Percentiles rank a stretch among this genome's conserved stretches.
Conservation (phyloP, 1,139 yeast genomes). For the Nakaseomyces uthaithaninus region DNA sequence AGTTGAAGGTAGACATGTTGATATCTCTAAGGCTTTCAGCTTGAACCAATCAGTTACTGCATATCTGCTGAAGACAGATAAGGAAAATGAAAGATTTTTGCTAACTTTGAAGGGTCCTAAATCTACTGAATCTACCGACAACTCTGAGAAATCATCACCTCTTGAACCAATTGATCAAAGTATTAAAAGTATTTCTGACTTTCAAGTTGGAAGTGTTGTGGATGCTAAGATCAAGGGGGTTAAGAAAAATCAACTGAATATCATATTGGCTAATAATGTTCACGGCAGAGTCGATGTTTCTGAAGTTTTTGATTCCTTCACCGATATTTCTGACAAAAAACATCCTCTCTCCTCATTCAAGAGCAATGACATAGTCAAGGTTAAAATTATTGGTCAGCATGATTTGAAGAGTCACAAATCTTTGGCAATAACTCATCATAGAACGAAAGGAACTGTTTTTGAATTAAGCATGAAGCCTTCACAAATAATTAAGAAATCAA, state of each 20-base stretch:
- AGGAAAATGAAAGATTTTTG: conserved; percentile 61
- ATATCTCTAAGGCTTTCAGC: conserved; percentile 49
- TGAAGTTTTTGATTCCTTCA: conserved; percentile 50
- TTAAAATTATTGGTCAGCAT: conserved; percentile 68
- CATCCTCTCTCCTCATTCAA: conserved; percentile 57
- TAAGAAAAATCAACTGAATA: conserved; percentile 68
- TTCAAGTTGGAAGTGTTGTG: conserved; percentile 51
- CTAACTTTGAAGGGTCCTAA: conserved; percentile 44
- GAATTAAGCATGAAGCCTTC: conserved; percentile 56
- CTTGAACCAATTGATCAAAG: conserved; percentile 55
- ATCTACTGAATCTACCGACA: conserved; percentile 9
- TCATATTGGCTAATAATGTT: conserved; percentile 67
- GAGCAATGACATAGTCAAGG: conserved; percentile 51
- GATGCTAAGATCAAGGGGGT: conserved; percentile 54
- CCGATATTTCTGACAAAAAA: conserved; percentile 49
- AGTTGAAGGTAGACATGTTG: conserved; percentile 46
- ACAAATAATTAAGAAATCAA: conserved; percentile 38
- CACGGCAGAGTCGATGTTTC: conserved; percentile 77
- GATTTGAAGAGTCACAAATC: conserved; percentile 65
- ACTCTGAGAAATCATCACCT: conserved; percentile 15
- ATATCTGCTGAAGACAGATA: conserved; percentile 54
- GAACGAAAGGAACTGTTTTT: conserved; percentile 48
- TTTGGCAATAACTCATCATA: conserved; percentile 58
- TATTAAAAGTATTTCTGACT: conserved; percentile 44
- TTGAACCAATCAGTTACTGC: conserved; percentile 62